A percentile compares a stretch with the other conserved stretches of the same genome.
phyloP scores from a whole-genome alignment of 768 basidiomycete genomes.

The Serendipita vermifera region DNA sequence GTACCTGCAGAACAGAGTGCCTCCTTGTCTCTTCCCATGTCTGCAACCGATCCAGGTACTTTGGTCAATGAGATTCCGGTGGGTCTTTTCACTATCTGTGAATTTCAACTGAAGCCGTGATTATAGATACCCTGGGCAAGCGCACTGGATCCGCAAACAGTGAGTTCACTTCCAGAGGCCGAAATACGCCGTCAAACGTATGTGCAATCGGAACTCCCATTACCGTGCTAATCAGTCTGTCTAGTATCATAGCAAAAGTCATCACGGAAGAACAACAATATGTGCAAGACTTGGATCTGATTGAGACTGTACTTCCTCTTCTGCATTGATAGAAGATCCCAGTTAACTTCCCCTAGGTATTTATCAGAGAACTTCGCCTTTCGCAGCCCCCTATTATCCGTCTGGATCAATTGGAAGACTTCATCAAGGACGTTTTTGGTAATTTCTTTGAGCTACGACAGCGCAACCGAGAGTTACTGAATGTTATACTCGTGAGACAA shows the following conservation, averaged over 20 bases:
- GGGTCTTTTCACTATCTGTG: too few relatives aligned
- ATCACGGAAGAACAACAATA: constrained; percentile 85
- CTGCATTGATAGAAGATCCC: background rate
- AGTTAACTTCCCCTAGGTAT: constrained; percentile 18
- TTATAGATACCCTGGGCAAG: too few relatives aligned
- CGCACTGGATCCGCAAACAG: constrained; percentile 36
- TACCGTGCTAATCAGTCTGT: background rate
- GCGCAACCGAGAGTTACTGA: constrained; percentile 69
- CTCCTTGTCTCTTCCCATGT: too few relatives aligned
- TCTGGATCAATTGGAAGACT: constrained; percentile 51
- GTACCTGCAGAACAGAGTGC: too few relatives aligned
- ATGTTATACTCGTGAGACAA: constrained; percentile 76
- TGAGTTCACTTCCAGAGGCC: constrained; percentile 47
- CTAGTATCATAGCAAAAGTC: constrained; percentile 67
- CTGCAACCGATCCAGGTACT: too few relatives aligned
- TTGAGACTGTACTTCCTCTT: constrained; percentile 51
- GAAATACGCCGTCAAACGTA: constrained; percentile 74
- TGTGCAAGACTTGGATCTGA: constrained; percentile 68
- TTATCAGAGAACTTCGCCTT: constrained; percentile 36
- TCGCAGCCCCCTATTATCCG: constrained; percentile 37
- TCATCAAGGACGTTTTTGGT: constrained; percentile 81
- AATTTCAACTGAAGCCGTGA: too few relatives aligned
- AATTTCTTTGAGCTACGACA: constrained; percentile 81
- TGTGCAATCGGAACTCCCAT: constrained; percentile 11
- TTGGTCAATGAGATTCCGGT: too few relatives aligned